Conservation (phyloP, 192 early-diverging fungal species). For the Backusella australiensis region DNA sequence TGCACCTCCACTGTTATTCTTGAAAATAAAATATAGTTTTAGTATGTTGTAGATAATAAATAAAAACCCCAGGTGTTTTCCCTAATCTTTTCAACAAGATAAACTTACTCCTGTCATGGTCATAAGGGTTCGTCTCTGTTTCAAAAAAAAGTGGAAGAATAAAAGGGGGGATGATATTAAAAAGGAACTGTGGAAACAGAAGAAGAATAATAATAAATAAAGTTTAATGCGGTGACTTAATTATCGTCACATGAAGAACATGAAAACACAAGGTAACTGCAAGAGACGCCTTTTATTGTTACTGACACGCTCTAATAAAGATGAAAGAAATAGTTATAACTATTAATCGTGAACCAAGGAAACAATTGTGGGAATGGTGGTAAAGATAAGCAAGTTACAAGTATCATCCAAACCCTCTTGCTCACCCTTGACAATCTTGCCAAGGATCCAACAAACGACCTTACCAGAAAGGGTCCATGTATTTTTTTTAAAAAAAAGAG, state of each 20-base stretch:
- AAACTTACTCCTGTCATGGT: neutral
- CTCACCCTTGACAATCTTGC: slow-evolving; percentile 87
- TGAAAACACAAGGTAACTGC: neutral
- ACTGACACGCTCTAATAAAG: neutral
- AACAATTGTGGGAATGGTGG: slow-evolving; percentile 8
- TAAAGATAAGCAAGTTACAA: slow-evolving; percentile 80
- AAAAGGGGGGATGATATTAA: neutral
- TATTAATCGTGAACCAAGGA: slow-evolving; percentile 11
- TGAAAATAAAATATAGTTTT: neutral
- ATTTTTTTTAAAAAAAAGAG: too few relatives aligned
- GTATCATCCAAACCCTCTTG: slow-evolving; percentile 81
- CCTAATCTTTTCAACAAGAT: neutral
- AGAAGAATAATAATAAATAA: neutral
- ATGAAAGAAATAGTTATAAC: neutral
- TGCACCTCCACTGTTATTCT: neutral
- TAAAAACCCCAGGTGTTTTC: neutral
- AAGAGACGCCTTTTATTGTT: neutral
- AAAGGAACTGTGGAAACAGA: neutral
- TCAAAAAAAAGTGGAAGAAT: neutral
- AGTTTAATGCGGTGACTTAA: neutral
- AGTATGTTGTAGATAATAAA: neutral
- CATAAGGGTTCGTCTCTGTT: neutral
- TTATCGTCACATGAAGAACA: neutral
- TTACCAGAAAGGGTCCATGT: slow-evolving; percentile 60
- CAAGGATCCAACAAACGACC: slow-evolving; percentile 89